phyloP scores from a whole-genome alignment of 1,284 basidiomycete species.

The Leccinum griseonigrum region DNA sequence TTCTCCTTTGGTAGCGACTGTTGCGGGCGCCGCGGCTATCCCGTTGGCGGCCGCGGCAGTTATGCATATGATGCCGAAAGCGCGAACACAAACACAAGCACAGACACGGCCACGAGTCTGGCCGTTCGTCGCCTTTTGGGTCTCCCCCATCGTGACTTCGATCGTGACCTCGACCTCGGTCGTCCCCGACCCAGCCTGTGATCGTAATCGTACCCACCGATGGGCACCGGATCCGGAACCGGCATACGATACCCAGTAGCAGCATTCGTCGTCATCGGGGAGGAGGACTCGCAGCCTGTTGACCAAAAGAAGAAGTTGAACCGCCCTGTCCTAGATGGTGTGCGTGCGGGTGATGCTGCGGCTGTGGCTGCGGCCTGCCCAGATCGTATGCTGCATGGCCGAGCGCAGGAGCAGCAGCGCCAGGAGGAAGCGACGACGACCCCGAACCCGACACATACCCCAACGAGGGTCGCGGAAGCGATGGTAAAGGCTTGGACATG shows the following conservation, averaged over 20 bases:
- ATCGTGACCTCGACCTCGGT: slow-evolving; percentile 2
- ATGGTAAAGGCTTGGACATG: slow-evolving; percentile 1
- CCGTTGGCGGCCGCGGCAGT: slow-evolving; percentile 5
- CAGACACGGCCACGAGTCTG: neutral
- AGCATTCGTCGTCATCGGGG: neutral
- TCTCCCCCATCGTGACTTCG: slow-evolving; percentile 2
- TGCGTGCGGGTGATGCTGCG: neutral
- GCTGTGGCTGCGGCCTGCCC: neutral
- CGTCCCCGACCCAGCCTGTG: slow-evolving; percentile 5
- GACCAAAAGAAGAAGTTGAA: too few species aligned
- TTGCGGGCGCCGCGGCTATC: neutral
- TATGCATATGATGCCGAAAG: slow-evolving; percentile 1
- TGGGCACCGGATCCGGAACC: neutral
- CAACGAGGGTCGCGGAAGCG: neutral
- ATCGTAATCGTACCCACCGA: neutral
- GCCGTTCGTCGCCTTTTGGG: slow-evolving; percentile 2
- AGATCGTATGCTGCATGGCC: neutral
- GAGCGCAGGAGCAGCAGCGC: neutral
- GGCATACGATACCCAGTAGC: neutral
- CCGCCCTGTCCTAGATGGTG: neutral
- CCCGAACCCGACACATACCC: neutral
- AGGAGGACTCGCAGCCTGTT: neutral
- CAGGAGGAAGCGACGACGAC: neutral
- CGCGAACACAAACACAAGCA: neutral
- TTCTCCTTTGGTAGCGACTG: neutral